Base-by-base conservation (phyloP, 768 basidiomycete species). In the Phlegmacium glaucopus region DNA sequence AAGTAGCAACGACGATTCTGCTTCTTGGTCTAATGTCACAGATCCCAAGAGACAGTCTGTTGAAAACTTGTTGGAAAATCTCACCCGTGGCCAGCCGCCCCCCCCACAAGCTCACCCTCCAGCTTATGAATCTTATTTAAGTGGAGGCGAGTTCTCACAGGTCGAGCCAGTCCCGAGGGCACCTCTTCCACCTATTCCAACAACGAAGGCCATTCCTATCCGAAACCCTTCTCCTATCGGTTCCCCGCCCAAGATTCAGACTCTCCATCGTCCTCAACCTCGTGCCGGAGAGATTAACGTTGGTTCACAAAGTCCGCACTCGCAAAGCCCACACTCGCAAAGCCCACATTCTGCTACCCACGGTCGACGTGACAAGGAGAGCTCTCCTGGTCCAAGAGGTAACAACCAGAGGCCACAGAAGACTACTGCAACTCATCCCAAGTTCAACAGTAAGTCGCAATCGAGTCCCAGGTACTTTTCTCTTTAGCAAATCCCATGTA, bases 11-110 rank as follows among this genome's bases (percentile, higher is more conserved):
- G 84, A 89, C 27, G 82, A 85, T 46, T 74, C 79, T 10, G 58
- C 60, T 15, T 65, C 69, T n/a, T 87, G 82, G 84, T 68, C 73
- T 12, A 64, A 64, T 29, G 61, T 71, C 34, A 62, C 72, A 10
- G 77, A 87, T 54, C 83, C 88, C 27, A 90, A 90, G 69, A 77
- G 85, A 49, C 87, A 87, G 61, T 90, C 89, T 1, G 85, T 90
- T 42, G 89, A 91, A 59, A 90, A 90, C 57, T 68, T 90, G 30
- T 71, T 90, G 55, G 87, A 90, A 48, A 83, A 87, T 56, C 63
- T 90, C 6, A 82, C 83, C 18, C 75, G 82, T 50, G 68, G 67
- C 22, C 77, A 77, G 47, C 60, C 65, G 13, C 60, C 61, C 59
- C 46, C 65, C 58, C 47, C 65, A 51, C 70, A 69, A 53, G 62